Conservation (phyloP, 2,329 filamentous ascomycete genomes). For the Ophiostoma sp. region DNA sequence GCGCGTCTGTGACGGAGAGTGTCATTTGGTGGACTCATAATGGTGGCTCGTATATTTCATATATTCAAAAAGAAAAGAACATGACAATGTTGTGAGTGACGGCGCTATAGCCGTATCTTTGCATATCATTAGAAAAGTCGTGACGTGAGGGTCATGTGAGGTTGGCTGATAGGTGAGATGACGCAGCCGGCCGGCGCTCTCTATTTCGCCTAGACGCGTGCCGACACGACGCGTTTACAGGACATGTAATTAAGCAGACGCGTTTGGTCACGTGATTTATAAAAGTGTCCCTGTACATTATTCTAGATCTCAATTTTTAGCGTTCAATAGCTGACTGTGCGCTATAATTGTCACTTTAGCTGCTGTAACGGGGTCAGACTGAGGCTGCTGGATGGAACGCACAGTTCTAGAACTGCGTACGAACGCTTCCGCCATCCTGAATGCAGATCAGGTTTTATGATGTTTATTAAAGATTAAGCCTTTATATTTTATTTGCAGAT, state of each 20-base stretch:
- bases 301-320: not conserved
- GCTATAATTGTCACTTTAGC: too few relatives aligned
- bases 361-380: too few relatives aligned
- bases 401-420: too few relatives aligned
- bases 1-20: conserved; percentile 24
- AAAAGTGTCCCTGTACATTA: not conserved
- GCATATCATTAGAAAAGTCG: not conserved
- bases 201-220: not conserved
- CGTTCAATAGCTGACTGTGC: not conserved
- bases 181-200: not conserved
- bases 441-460: too few relatives aligned
- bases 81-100: not conserved
- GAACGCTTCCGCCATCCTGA: too few relatives aligned
- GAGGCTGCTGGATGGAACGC: too few relatives aligned
- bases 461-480: too few relatives aligned
- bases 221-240: not conserved
- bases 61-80: not conserved
- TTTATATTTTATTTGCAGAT: too few relatives aligned
- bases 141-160: not conserved
- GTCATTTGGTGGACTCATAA: not conserved
- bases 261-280: not conserved
- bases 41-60: not conserved
- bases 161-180: not conserved
- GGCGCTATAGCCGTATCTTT: not conserved
- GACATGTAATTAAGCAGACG: not conserved